phyloP scores from a whole-genome alignment of 176 grass and related monocot species.

The Otatea glauca region DNA sequence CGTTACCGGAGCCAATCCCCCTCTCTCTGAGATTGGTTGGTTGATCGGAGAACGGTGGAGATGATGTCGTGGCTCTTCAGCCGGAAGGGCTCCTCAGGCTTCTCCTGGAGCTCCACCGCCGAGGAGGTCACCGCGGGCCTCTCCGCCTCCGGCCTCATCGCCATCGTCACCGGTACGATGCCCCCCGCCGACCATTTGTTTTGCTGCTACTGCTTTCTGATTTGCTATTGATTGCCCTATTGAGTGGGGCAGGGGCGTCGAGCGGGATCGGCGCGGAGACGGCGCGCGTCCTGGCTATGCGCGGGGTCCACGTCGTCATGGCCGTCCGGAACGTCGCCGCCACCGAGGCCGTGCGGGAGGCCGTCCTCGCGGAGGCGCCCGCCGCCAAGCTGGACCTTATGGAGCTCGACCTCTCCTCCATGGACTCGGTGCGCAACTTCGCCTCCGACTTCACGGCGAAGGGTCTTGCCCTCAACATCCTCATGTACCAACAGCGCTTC shows the following conservation, averaged over 20 bases:
- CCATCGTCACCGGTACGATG: conserved; percentile 74
- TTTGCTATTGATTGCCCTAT: background rate
- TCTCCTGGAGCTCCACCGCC: conserved; percentile 90
- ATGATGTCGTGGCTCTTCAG: conserved; percentile 61
- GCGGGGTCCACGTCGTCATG: conserved; percentile 85
- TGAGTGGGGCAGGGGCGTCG: conserved; percentile 56
- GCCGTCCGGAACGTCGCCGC: conserved; percentile 62
- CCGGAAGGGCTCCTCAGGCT: conserved; percentile 71
- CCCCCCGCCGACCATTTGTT: background rate
- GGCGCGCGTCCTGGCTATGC: conserved; percentile 65
- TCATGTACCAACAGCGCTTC: conserved; percentile 50
- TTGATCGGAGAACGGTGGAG: background rate
- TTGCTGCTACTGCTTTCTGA: background rate
- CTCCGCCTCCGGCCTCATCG: conserved; percentile 70
- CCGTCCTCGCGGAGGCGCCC: conserved; percentile 59
- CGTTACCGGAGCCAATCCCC: no score
- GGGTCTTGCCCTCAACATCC: conserved; percentile 83
- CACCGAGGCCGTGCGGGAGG: conserved; percentile 48
- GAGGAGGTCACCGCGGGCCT: conserved; percentile 74
- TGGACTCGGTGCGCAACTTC: conserved; percentile 75
- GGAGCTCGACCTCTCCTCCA: conserved; percentile 84
- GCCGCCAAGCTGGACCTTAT: conserved; percentile 61
- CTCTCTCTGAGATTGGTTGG: no score
- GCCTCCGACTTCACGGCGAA: conserved; percentile 55
- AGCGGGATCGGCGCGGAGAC: conserved; percentile 91